Conservation (phyloP, 2,329 filamentous ascomycete species). For the Amphichorda felina region DNA sequence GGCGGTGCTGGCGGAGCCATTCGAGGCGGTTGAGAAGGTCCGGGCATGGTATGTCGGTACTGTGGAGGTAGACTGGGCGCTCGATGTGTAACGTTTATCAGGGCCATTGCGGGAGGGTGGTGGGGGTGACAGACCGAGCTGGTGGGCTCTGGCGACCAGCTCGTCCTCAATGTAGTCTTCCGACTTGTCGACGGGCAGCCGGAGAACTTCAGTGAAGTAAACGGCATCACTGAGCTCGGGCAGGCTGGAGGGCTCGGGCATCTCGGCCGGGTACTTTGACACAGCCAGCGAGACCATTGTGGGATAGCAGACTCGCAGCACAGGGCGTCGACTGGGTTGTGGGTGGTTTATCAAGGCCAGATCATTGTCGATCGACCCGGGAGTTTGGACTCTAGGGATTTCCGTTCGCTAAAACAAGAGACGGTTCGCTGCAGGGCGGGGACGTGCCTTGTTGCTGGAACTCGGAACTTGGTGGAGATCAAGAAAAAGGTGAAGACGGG, state of each 20-base stretch:
- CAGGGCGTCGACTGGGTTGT: neutral
- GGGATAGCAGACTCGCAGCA: neutral
- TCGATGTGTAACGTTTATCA: constrained; percentile 23
- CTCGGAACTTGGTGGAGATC: no score
- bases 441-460: no score
- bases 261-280: neutral
- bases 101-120: constrained; percentile 7
- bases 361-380: neutral
- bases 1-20: constrained; percentile 25
- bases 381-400: no score
- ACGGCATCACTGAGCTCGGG: constrained; percentile 27
- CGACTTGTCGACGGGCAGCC: constrained; percentile 15
- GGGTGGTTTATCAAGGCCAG: neutral
- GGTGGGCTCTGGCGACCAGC: constrained; percentile 20
- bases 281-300: neutral
- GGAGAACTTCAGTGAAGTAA: constrained; percentile 27
- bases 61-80: constrained; percentile 29
- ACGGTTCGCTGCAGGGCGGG: no score
- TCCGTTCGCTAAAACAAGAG: no score
- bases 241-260: constrained; percentile 2
- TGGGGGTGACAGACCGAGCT: constrained; percentile 20
- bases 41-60: constrained; percentile 26
- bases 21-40: constrained; percentile 30
- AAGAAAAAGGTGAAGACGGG: no score
- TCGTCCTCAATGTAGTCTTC: constrained; percentile 27